Evolutionary conservation across 2,329 filamentous ascomycete genomes (phyloP).

Genomic region (Peltaster fructicola): DNA sequence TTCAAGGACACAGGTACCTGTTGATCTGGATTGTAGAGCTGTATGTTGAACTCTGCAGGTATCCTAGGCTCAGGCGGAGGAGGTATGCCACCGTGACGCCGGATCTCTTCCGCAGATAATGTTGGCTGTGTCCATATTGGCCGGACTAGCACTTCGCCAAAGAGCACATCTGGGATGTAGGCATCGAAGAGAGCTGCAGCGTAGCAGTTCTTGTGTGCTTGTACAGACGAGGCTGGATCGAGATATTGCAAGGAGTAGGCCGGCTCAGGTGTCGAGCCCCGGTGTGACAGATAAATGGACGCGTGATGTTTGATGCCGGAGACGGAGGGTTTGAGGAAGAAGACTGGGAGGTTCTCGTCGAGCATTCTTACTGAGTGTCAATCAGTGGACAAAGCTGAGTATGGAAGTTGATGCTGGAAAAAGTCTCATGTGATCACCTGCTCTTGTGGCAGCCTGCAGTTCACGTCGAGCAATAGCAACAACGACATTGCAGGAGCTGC

Average conservation of each 20-base stretch:
- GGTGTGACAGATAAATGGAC: slow-evolving; percentile 41
- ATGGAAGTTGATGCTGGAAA: too few relatives aligned
- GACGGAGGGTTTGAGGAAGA: slow-evolving; percentile 39
- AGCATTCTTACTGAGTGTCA: slow-evolving; percentile 40
- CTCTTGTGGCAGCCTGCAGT: too few relatives aligned
- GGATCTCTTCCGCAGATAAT: slow-evolving; percentile 63
- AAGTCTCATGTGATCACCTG: too few relatives aligned
- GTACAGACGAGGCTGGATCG: slow-evolving; percentile 43
- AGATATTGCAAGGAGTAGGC: slow-evolving; percentile 66
- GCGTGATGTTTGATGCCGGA: slow-evolving; percentile 34
- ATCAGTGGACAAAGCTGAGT: too few relatives aligned
- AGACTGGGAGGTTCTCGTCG: slow-evolving; percentile 78
- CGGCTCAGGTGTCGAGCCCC: slow-evolving; percentile 63
- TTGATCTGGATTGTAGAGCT: slow-evolving; percentile 89
- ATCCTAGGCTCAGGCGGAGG: slow-evolving; percentile 53
- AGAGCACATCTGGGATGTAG: slow-evolving; percentile 63
- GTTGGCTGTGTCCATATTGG: slow-evolving; percentile 76
- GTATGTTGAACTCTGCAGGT: slow-evolving; percentile 63
- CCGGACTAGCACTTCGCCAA: slow-evolving; percentile 66
- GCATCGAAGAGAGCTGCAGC: slow-evolving; percentile 73
- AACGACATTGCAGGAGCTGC: too few relatives aligned
- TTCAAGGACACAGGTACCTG: slow-evolving; percentile 53
- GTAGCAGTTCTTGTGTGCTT: slow-evolving; percentile 64
- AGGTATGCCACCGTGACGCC: slow-evolving; percentile 46
- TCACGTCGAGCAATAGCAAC: too few relatives aligned